A percentile compares a stretch with the other conserved stretches of the same genome.
phyloP scores from a whole-genome alignment of 768 basidiomycete species.

The Mycena leptocephala region DNA sequence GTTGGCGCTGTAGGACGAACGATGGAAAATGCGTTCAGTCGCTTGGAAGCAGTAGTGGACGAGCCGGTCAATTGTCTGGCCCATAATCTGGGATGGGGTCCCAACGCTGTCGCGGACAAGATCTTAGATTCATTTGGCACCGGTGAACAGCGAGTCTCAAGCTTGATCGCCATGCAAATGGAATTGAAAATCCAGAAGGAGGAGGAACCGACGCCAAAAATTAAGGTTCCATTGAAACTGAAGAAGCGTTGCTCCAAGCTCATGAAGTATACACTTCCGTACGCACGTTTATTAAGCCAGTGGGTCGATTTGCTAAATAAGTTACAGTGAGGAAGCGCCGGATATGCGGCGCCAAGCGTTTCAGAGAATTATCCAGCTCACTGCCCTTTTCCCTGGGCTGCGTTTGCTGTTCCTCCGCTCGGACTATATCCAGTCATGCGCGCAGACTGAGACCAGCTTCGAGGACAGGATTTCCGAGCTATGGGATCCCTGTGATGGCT shows the following conservation, averaged over 20 bases:
- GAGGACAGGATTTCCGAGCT: background rate
- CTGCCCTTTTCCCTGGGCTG: constrained; percentile 2
- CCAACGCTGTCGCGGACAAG: constrained; percentile 5
- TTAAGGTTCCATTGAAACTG: background rate
- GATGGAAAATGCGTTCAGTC: background rate
- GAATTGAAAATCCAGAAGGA: constrained; percentile 2
- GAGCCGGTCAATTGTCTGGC: background rate
- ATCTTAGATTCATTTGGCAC: background rate
- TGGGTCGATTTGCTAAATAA: background rate
- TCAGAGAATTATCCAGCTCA: constrained; percentile 4
- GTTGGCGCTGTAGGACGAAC: background rate
- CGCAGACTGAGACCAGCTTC: background rate
- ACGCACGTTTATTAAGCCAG: background rate
- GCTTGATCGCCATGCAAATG: background rate
- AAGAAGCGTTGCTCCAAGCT: constrained; percentile 6
- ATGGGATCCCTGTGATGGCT: background rate
- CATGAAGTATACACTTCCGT: constrained; percentile 6
- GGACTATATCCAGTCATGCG: background rate
- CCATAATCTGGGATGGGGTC: background rate
- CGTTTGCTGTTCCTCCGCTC: background rate
- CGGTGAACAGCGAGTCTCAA: background rate
- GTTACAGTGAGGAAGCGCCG: background rate
- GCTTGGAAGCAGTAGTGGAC: background rate
- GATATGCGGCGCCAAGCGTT: background rate
- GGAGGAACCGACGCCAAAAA: background rate